Base-by-base conservation (phyloP, 306 rosid genomes). In the Lathyrus tuberosus region DNA sequence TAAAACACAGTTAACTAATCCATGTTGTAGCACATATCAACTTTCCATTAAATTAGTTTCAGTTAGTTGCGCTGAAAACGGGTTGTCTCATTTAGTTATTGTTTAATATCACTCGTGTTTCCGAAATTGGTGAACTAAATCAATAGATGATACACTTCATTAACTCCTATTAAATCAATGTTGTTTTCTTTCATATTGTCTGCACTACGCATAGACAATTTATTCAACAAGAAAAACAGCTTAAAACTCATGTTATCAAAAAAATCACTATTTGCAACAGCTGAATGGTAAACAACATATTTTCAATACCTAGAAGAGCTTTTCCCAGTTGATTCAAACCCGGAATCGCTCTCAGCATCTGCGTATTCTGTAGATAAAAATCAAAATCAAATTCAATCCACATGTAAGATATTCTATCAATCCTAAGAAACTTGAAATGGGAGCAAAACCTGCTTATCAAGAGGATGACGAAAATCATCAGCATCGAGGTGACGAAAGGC, bases 391-490 rank as follows among this genome's bases (percentile, higher is more conserved):
- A 26, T 26, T 26, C 30, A 26, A 26, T 26, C 30, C 30, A 26
- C 30, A 26, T 26, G 3, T 26, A 26, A 26, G 30, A 4, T 26
- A 26, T 26, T 26, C 30, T 26, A 26, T 26, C 30, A 26, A 26
- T 26, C 30, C 30, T 26, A 26, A 26, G 30, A 26, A 57, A 31
- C 6, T 11, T 16, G 40, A 62, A 72, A 61, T 72, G 2, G 33
- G 33, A 8, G 4, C 3, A 13, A 3, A 4, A 63, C 96, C 96
- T 92, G 96, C 79, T 90, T 83, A 78, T 92, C 98, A 37, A 92
- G 89, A 33, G 98, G 96, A 70, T 92, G 98, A 26, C 98, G 96
- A 61, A 92, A 92, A 75, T 92, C 98, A 56, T 93, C 98, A 31
- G 97, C 98, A 40, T 90, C 97, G 28, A 94, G 97, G 67, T 88